These are phyloP conservation scores for Hamigera avellanea DNA, from an alignment of 495 filamentous ascomycete species.

Conservation along the genomic window DNA sequence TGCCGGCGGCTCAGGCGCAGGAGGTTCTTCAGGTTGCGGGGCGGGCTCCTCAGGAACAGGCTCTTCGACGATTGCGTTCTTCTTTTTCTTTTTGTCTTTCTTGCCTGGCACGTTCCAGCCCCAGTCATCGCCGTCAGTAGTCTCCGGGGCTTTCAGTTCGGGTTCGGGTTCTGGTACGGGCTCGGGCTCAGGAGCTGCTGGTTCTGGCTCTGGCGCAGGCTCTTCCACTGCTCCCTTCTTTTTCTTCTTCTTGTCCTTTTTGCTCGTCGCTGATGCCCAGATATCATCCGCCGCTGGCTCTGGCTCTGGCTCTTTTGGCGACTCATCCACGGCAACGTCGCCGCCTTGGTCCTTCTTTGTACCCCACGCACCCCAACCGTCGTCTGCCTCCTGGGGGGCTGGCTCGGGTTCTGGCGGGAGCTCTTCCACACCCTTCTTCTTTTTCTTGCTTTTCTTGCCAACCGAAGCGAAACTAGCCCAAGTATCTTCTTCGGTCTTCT, in stretches of 20 bases:
- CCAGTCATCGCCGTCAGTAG: conserved; percentile 24
- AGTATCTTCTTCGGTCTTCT: conserved; percentile 11
- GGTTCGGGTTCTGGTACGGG: conserved; percentile 5
- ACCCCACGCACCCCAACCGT: conserved; percentile 4
- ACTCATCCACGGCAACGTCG: neutral
- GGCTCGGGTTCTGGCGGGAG: conserved; percentile 2
- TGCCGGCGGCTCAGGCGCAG: conserved; percentile 1
- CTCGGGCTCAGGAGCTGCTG: conserved; percentile 8
- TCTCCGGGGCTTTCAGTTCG: conserved; percentile 1
- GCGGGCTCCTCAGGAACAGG: conserved; percentile 4
- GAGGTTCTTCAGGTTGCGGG: conserved; percentile 7
- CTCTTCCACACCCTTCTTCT: conserved; percentile 10
- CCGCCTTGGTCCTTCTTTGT: conserved; percentile 4
- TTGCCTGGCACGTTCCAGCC: conserved; percentile 11
- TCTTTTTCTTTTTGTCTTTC: conserved; percentile 21
- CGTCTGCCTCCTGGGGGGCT: neutral
- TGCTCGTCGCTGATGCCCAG: conserved; percentile 5
- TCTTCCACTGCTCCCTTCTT: conserved; percentile 2
- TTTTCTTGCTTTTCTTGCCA: conserved; percentile 19
- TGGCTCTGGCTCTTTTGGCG: neutral
- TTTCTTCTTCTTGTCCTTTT: conserved; percentile 9
- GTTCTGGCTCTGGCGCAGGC: conserved; percentile 5
- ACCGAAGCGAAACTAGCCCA: conserved; percentile 7
- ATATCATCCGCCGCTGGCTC: conserved; percentile 8
- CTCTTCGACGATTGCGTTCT: no score